Evolutionary conservation across 768 basidiomycete genomes (phyloP).

Genomic region (Auriscalpium vulgare): DNA sequence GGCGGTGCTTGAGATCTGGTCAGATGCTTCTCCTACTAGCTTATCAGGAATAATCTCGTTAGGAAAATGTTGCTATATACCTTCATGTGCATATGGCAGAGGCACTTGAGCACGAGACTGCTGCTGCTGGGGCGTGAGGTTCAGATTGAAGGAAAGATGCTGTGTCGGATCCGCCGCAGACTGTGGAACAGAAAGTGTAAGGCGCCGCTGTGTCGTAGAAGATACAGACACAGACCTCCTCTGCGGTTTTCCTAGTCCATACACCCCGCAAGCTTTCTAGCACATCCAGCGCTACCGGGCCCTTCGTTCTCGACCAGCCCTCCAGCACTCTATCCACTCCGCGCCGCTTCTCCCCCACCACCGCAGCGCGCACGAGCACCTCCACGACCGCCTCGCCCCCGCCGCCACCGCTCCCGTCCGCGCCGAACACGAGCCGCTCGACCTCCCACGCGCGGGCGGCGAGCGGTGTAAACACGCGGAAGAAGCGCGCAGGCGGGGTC

Average conservation of each 20-base stretch:
- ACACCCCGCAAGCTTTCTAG: conserved; percentile 46
- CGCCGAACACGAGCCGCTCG: conserved; percentile 53
- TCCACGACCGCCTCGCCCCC: conserved; percentile 55
- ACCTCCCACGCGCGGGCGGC: conserved; percentile 54
- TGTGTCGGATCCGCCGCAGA: conserved; percentile 51
- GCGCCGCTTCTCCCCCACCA: conserved; percentile 34
- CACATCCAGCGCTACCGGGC: conserved; percentile 40
- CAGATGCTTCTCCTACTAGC: conserved; percentile 28
- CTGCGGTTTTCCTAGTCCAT: conserved; percentile 28
- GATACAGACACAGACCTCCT: conserved; percentile 9
- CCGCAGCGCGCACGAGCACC: conserved; percentile 40
- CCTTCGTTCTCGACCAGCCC: conserved; percentile 42
- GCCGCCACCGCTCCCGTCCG: conserved; percentile 39
- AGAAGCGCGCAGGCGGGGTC: conserved; percentile 64
- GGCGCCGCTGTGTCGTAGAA: neutral
- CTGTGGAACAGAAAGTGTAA: conserved; percentile 17
- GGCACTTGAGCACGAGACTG: conserved; percentile 75
- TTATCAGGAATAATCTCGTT: neutral
- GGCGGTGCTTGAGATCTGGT: conserved; percentile 17
- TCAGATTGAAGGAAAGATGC: conserved; percentile 81
- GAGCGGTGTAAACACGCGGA: conserved; percentile 66
- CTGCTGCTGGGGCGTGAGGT: conserved; percentile 75
- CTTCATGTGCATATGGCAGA: conserved; percentile 86
- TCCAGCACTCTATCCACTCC: conserved; percentile 54
- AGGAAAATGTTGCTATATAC: conserved; percentile 26